Conservation (phyloP, 2,329 filamentous ascomycete species). For the Claviceps capensis region DNA sequence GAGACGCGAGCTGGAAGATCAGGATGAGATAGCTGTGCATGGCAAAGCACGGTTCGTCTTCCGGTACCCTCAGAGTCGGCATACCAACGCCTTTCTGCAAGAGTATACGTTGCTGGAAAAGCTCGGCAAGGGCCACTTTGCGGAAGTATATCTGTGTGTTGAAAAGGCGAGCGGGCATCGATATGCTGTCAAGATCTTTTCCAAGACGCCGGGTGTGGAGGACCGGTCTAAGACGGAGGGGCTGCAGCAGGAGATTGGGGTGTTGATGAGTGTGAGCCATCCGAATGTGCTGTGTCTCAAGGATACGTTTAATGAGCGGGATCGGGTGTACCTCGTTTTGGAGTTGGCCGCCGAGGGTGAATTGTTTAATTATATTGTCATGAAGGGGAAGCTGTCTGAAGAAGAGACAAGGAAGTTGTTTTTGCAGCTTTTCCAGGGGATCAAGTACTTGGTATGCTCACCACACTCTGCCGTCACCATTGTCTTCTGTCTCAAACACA, state of each 20-base stretch:
- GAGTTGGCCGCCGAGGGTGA: slow-evolving; percentile 89
- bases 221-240: slow-evolving; percentile 75
- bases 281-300: slow-evolving; percentile 86
- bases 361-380: slow-evolving; percentile 88
- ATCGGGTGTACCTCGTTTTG: slow-evolving; percentile 80
- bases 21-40: slow-evolving; percentile 80
- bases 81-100: slow-evolving; percentile 67
- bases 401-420: slow-evolving; percentile 77
- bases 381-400: slow-evolving; percentile 79
- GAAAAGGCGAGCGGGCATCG: slow-evolving; percentile 71
- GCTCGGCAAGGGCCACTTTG: slow-evolving; percentile 90
- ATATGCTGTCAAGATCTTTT: slow-evolving; percentile 91
- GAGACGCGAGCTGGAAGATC: slow-evolving; percentile 72
- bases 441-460: slow-evolving; percentile 77
- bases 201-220: slow-evolving; percentile 67
- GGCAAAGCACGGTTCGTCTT: slow-evolving; percentile 83
- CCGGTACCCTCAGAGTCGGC: slow-evolving; percentile 65
- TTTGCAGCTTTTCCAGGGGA: slow-evolving; percentile 76
- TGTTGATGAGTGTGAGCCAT: slow-evolving; percentile 94
- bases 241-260: slow-evolving; percentile 87
- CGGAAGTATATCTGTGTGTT: slow-evolving; percentile 80
- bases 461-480: too few relatives aligned
- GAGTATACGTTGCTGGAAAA: slow-evolving; percentile 77
- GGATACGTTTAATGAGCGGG: slow-evolving; percentile 84
- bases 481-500: too few relatives aligned